A percentile compares a stretch with the other conserved stretches of the same genome.
These are phyloP conservation scores for Deinandra increscens DNA, from an alignment of 129 eudicot species.

Conservation along the genomic window DNA sequence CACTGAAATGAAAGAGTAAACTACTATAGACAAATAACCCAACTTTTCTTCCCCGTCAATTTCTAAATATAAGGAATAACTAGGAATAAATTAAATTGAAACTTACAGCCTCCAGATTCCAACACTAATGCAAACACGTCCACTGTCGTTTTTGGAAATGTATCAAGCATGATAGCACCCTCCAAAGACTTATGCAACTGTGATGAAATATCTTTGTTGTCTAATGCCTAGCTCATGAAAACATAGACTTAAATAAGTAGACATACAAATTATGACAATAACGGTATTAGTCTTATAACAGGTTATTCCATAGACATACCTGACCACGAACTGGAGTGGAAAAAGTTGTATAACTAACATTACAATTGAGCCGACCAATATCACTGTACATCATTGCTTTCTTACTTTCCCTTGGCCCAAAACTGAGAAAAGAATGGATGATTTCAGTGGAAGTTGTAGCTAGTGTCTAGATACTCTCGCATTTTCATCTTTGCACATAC, in stretches of 20 bases:
- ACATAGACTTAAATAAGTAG: background rate
- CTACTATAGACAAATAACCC: background rate
- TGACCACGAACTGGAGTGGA: conserved; percentile 81
- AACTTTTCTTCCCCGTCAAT: background rate
- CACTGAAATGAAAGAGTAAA: conserved; percentile 5
- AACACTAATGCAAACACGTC: conserved; percentile 97
- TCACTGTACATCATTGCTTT: conserved; percentile 97
- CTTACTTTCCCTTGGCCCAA: conserved; percentile 98
- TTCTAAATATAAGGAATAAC: background rate
- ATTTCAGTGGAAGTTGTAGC: background rate
- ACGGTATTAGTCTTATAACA: background rate
- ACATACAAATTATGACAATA: background rate
- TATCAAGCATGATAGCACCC: conserved; percentile 81
- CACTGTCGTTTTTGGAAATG: conserved; percentile 91
- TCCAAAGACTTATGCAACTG: conserved; percentile 90
- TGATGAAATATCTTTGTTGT: conserved; percentile 74
- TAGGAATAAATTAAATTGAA: background rate
- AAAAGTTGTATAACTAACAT: conserved; percentile 84
- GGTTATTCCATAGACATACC: conserved; percentile 37
- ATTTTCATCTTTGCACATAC: background rate
- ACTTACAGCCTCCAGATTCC: conserved; percentile 98
- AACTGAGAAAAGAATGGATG: conserved; percentile 45
- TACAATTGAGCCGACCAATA: conserved; percentile 83
- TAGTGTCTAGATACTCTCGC: background rate
- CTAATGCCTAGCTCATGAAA: conserved; percentile 53